Conservation (phyloP, 1,139 yeast species). For the Petasospora fabianii region DNA sequence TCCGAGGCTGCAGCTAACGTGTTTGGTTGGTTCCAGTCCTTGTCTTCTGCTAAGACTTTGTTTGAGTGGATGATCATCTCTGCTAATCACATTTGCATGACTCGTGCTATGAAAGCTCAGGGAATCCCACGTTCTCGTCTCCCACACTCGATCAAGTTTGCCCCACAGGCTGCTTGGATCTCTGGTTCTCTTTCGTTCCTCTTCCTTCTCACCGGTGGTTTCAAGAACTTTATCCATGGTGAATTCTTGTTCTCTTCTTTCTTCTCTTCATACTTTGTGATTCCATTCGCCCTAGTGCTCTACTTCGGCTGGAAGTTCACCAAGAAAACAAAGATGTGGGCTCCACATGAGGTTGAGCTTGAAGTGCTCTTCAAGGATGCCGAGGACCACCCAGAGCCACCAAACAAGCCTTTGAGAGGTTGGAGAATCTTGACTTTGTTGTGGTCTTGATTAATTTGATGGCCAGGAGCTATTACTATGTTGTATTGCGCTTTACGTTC, state of each 20-base stretch:
- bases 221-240: slow-evolving; percentile 36
- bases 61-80: slow-evolving; percentile 28
- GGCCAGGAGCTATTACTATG: too few species aligned
- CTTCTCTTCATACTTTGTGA: slow-evolving; percentile 37
- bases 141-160: slow-evolving; percentile 29
- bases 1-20: slow-evolving; percentile 30
- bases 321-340: slow-evolving; percentile 29
- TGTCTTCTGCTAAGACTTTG: slow-evolving; percentile 16
- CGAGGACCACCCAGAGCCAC: slow-evolving; percentile 37
- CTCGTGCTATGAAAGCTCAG: slow-evolving; percentile 36
- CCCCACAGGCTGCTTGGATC: slow-evolving; percentile 34
- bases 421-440: slow-evolving; percentile 21
- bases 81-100: slow-evolving; percentile 32
- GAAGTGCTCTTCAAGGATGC: slow-evolving; percentile 35
- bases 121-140: slow-evolving; percentile 36
- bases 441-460: slow-evolving; percentile 17
- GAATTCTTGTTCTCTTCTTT: slow-evolving; percentile 35
- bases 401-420: slow-evolving; percentile 18
- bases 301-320: slow-evolving; percentile 32
- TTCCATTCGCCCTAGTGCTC: slow-evolving; percentile 33
- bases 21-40: slow-evolving; percentile 29
- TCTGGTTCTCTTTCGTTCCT: slow-evolving; percentile 34
- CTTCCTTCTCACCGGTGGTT: slow-evolving; percentile 41
- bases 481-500: too few species aligned
- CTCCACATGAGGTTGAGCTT: slow-evolving; percentile 36